Conservation (phyloP, 2,329 filamentous ascomycete species). For the Gnomoniopsis smithogilvyi region DNA sequence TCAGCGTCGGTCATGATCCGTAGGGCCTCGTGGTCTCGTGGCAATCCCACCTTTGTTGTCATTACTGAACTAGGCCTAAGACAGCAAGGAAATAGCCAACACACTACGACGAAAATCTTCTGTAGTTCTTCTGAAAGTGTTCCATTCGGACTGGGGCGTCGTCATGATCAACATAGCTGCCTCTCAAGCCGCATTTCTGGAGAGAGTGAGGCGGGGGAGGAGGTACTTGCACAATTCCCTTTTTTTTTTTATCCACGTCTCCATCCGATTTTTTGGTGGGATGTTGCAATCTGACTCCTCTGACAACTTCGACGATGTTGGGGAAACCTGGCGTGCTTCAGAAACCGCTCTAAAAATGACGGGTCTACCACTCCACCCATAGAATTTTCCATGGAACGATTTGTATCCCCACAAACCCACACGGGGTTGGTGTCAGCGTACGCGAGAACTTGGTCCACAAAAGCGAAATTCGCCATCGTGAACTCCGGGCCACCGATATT, state of each 20-base stretch:
- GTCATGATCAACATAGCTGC: too few species aligned
- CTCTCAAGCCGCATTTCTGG: too few species aligned
- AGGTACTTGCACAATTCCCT: background rate
- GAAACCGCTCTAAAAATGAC: constrained; percentile 4
- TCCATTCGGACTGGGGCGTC: background rate
- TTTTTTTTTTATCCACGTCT: background rate
- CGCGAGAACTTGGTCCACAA: constrained; percentile 10
- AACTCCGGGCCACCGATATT: constrained; percentile 4
- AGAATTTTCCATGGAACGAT: constrained; percentile 19
- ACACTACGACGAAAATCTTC: too few species aligned
- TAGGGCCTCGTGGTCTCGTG: constrained; percentile 1
- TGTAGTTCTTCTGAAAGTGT: constrained; percentile 3
- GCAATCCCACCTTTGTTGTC: constrained; percentile 1
- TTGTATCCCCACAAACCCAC: constrained; percentile 8
- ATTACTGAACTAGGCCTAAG: background rate
- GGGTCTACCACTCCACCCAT: constrained; percentile 13
- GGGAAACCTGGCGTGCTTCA: constrained; percentile 12
- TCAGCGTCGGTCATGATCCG: constrained; percentile 12
- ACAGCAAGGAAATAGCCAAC: too few species aligned
- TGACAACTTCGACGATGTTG: constrained; percentile 4
- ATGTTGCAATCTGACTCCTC: background rate
- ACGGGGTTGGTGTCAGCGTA: background rate
- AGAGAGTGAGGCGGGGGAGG: too few species aligned
- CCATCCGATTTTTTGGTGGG: background rate
- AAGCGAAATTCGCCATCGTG: constrained; percentile 8